These are phyloP conservation scores for Apiospora malaysiana DNA, from an alignment of 2,329 filamentous ascomycete species.

Conservation along the genomic window DNA sequence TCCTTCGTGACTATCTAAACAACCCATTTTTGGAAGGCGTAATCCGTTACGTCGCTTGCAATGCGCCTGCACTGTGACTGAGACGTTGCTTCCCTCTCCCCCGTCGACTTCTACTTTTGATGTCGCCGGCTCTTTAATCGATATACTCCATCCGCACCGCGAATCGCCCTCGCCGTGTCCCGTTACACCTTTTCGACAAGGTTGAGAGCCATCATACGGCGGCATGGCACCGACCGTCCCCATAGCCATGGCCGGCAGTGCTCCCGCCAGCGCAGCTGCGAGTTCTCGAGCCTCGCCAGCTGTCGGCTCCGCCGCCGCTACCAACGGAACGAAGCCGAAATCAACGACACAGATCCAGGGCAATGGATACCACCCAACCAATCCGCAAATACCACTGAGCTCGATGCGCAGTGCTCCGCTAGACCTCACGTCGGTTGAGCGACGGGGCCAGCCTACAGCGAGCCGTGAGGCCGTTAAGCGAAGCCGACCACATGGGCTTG, in stretches of 20 bases:
- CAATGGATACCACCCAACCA: slow-evolving; percentile 59
- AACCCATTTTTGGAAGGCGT: not conserved
- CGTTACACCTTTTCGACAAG: not conserved
- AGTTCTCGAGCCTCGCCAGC: slow-evolving; percentile 18
- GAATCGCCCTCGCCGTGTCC: not conserved
- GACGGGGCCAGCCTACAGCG: slow-evolving; percentile 80
- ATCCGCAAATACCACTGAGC: slow-evolving; percentile 58
- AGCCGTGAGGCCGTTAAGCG: slow-evolving; percentile 78
- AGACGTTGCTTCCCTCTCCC: not conserved
- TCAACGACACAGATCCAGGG: slow-evolving; percentile 53
- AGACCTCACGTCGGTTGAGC: slow-evolving; percentile 88
- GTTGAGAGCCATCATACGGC: not conserved
- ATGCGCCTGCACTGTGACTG: slow-evolving; percentile 19
- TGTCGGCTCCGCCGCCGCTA: not conserved
- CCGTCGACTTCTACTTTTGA: not conserved
- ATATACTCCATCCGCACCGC: not conserved
- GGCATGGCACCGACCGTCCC: slow-evolving; percentile 18
- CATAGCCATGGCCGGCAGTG: slow-evolving; percentile 18
- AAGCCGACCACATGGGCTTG: slow-evolving; percentile 80
- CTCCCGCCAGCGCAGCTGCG: slow-evolving; percentile 14
- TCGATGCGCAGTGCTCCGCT: slow-evolving; percentile 67
- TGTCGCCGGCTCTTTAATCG: not conserved
- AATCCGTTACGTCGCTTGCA: slow-evolving; percentile 7
- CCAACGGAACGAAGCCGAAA: slow-evolving; percentile 10
- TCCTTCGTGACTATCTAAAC: not conserved